Base-by-base conservation (phyloP, 2,329 filamentous ascomycete genomes). In the Xylariomycetidae sp. region DNA sequence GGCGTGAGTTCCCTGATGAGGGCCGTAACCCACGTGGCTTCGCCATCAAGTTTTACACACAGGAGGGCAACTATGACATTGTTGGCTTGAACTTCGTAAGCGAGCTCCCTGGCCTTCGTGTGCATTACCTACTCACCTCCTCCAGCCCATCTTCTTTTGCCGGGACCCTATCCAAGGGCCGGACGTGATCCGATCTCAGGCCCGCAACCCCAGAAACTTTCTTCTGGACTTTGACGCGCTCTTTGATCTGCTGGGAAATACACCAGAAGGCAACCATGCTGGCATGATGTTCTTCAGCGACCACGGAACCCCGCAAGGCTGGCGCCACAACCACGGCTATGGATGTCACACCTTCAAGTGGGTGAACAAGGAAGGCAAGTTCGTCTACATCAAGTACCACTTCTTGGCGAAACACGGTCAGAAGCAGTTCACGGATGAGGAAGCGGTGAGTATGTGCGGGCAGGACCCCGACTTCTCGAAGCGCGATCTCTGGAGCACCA, bases 21-120 rank as follows among this genome's bases (percentile, higher is more conserved):
- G 45, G 38, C 20, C 16, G 45, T 31, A 35, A 42, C 28, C 76
- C 76, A 22, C 67, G 76, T 48, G 79, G 79, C 4, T 82, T 82
- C 49, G 68, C 76, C 5, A 62, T 80, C 50, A 83, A 82, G 60
- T 79, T 83, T 60, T 70, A 78, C 27, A 82, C 78, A 1, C 69
- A 77, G 5, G 73, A 83, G 48, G 79, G 79, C 29, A 82, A 64
- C 41, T 67, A 67, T 25, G 67, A 70, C 38, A 63, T 70, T 22
- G 64, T 70, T 7, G 63, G 64, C 5, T 39, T 67, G 9, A n/a
- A n/a, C n/a, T n/a, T n/a, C n/a, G n/a, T n/a, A n/a, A n/a, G n/a
- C n/a, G n/a, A n/a, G n/a, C n/a, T n/a, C n/a, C n/a, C n/a, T n/a
- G n/a, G n/a, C n/a, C n/a, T n/a, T n/a, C n/a, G n/a, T n/a, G n/a